Conservation (phyloP, 2,329 filamentous ascomycete genomes). For the Malbranchea zuffiana region DNA sequence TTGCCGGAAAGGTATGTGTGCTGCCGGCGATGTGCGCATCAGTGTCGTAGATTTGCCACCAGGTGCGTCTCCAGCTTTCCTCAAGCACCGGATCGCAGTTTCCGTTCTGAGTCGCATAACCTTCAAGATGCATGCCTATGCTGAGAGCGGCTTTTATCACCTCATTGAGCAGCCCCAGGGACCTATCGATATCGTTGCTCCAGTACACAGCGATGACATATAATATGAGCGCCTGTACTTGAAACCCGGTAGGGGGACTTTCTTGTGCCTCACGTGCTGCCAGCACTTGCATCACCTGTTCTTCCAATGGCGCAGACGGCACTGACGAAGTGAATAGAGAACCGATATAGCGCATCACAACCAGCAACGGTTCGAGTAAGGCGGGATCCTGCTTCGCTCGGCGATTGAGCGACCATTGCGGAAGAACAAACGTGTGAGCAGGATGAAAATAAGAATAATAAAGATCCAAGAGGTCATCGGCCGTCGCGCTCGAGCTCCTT, state of each 20-base stretch:
- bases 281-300: slow-evolving; percentile 3
- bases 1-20: slow-evolving; percentile 18
- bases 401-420: slow-evolving; percentile 14
- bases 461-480: slow-evolving; percentile 12
- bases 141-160: slow-evolving; percentile 9
- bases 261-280: slow-evolving; percentile 1
- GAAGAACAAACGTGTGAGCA: slow-evolving; percentile 23
- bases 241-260: slow-evolving; percentile 5
- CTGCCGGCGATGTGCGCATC: slow-evolving; percentile 68
- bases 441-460: slow-evolving; percentile 27
- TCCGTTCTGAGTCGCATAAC: slow-evolving; percentile 41
- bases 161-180: slow-evolving; percentile 9
- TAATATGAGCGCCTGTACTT: slow-evolving; percentile 21
- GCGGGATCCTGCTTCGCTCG: slow-evolving; percentile 9
- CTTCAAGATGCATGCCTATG: slow-evolving; percentile 19
- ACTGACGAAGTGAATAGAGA: slow-evolving; percentile 15
- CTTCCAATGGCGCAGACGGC: slow-evolving; percentile 2
- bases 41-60: slow-evolving; percentile 47
- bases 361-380: slow-evolving; percentile 18
- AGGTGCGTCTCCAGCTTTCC: slow-evolving; percentile 39
- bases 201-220: slow-evolving; percentile 17
- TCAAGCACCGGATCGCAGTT: slow-evolving; percentile 30
- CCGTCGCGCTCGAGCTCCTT: not conserved
- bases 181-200: slow-evolving; percentile 11
- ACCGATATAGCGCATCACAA: slow-evolving; percentile 23